Evolutionary conservation across 495 filamentous ascomycete genomes (phyloP).

Genomic region (Podospora didyma): DNA sequence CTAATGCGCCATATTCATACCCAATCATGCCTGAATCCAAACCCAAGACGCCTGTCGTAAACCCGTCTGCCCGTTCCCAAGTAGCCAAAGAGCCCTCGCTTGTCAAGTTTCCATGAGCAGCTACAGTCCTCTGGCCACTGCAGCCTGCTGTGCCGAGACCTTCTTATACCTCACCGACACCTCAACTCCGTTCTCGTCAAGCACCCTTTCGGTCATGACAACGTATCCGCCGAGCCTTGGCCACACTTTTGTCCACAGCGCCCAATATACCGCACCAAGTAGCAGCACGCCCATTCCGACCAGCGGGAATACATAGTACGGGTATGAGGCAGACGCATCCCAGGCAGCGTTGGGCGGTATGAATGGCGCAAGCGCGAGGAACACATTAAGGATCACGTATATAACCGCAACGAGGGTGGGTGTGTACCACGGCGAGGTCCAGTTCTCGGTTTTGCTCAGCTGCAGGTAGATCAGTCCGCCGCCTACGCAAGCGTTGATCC

Average conservation of each 20-base stretch:
- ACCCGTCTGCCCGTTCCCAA: too few species aligned
- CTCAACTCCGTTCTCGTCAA: slow-evolving; percentile 40
- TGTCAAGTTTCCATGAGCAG: too few species aligned
- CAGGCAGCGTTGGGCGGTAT: slow-evolving; percentile 48
- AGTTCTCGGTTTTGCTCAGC: slow-evolving; percentile 32
- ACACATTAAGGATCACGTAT: slow-evolving; percentile 44
- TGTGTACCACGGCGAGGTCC: slow-evolving; percentile 43
- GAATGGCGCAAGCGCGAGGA: slow-evolving; percentile 48
- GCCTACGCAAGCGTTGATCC: slow-evolving; percentile 48
- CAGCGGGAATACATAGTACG: slow-evolving; percentile 49
- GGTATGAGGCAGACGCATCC: slow-evolving; percentile 47
- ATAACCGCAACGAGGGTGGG: slow-evolving; percentile 39
- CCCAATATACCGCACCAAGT: slow-evolving; percentile 49
- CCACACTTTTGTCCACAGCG: slow-evolving; percentile 42
- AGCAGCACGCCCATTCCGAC: slow-evolving; percentile 46
- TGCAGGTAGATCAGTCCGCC: slow-evolving; percentile 50
- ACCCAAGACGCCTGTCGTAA: too few species aligned
- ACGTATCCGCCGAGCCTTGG: slow-evolving; percentile 44
- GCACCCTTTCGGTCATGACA: slow-evolving; percentile 34
- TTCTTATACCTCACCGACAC: slow-evolving; percentile 39
- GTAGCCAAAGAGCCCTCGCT: too few species aligned
- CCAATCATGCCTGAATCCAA: too few species aligned
- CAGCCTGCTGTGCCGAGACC: slow-evolving; percentile 1
- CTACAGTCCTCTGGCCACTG: background rate
- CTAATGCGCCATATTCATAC: too few species aligned